Evolutionary conservation across 441 rosid genomes (phyloP), one percentile per base, ranked within the genome.

Genomic region (Corymbia calophylla): DNA sequence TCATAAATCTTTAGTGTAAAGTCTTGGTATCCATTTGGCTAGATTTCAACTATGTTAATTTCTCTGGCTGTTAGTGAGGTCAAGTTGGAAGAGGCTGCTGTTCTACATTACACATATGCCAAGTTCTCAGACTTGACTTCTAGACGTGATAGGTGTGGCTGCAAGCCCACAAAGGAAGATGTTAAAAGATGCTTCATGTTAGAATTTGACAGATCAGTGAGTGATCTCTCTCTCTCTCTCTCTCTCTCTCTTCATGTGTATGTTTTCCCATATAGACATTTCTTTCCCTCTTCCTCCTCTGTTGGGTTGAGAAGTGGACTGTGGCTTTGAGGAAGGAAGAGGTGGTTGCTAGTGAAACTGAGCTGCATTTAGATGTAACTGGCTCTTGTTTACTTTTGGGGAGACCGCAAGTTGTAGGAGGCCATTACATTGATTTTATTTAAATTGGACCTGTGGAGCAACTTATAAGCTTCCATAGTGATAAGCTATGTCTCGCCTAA

Each of bases 161-260:
- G 98, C 94, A 96, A 96, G 93, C 97, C 98, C 68, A 96, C 97
- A 19, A 95, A 94, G 93, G 98, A 96, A 90, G 98, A 95, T 77
- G 97, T 96, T 70, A 96, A 96, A 93, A 93, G 96, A 92, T 96
- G 98, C 94, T 96, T 96, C 91, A 96, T 95, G 97, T 90, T 95
- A 93, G 97, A 96, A 88, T 96, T 96, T 87, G 98, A 96, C 89
- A 94, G 98, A 95, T 91, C 96, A 84, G 97, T 96, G 91, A 94
- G 98, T 92, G 31, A 58, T 87, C 87, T 68, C 89, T 91, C 86
- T 89, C 56, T 56, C 14, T 86, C 47, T n/a, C 55, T 64, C n/a
- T 18, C 23, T 23, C 9, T 39, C 51, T 8, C 4, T 8, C 32
- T 31, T 11, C 21, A 47, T 13, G 1, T 32, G 9, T 39, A 21